Evolutionary conservation across 352 stramenopile genomes (phyloP), one percentile per base, ranked within the genome.

Genomic region (Phytophthora melonis): DNA sequence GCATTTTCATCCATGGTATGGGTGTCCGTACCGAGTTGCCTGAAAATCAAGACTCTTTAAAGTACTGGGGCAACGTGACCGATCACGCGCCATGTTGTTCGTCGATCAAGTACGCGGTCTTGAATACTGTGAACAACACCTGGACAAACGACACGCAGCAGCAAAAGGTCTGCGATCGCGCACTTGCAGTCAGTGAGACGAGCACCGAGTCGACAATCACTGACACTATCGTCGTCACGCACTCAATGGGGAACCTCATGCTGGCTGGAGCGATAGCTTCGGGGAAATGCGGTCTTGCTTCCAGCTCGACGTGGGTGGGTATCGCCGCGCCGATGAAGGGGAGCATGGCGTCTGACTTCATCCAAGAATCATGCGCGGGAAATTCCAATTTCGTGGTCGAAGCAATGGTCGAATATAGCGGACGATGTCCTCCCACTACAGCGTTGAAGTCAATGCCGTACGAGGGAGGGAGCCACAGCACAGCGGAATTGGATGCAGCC

Each of bases 101-200:
- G 19, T 59, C 61, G 11, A 63, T 75, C 8, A 66, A 79, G n/a
- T 87, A 77, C 16, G 52, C 65, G 3, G 59, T 74, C 0, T 63
- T 87, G 8, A 69, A 87, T 41, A 87, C 77, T 3, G 7, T 66
- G 1, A 68, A 81, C 41, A 58, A 69, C 27, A 65, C 65, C 21
- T 87, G 79, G 79, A 80, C 64, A 9, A 49, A 75, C 14, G 21
- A 54, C 1, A 49, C 32, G 2, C 65, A 69, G 14, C 77, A 87
- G 55, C 32, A 82, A 7, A 74, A 81, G 39, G 63, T 78, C 7
- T 81, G 79, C 57, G 45, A 79, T 56, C 62, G 58, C 10, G 62
- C 66, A 3, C 32, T 80, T 3, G 49, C 57, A 6, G 70, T 79
- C 16, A 80, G 73, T 19, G 49, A 72, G n/a, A 79, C 49, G 1